Evolutionary conservation across 352 stramenopile genomes (phyloP), one percentile per base, ranked within the genome.

Genomic region (Globisporangium splendens): DNA sequence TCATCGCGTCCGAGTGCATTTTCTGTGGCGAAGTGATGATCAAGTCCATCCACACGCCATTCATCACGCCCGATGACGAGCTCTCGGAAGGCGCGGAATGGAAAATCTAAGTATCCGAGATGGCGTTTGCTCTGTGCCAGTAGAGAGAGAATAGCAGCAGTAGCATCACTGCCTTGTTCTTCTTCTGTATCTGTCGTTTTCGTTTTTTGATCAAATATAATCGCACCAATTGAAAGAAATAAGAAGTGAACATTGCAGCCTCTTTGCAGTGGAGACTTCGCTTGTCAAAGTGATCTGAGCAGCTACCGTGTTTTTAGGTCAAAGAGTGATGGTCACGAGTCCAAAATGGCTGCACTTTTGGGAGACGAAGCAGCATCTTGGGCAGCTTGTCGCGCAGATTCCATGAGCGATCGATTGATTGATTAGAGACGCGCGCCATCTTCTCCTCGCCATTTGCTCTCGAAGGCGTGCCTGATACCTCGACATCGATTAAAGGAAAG

Each of bases 11-110:
- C 43, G 93, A 98, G 72, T 98, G 93, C 66, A 89, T 96, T 63
- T 95, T 97, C 60, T 98, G 93, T 64, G 92, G 93, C 42, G 89
- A 97, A 65, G 86, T 97, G 18, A 98, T 98, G 93, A 97, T 98
- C 68, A 93, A 97, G 69, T 97, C 89, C 49, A 95, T 98, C 59
- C 86, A 96, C 63, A 69, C 84, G 61, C 89, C 92, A 22, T 96
- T 98, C 59, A 93, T 98, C 66, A 88, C 84, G 21, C 73, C 84
- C 10, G 86, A 97, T 47, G 90, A 97, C 61, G 83, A 96, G 46
- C 66, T 68, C 35, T 70, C 72, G 12, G 86, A 96, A 65, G 86
- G 84, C 42, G 75, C 62, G 63, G 86, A 96, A 65, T 96, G 86
- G 86, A 78, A 72, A 54, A 93, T 96, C 46, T 96, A 66, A 89